Conservation (phyloP, 2,329 filamentous ascomycete genomes). For the Alternaria atra region DNA sequence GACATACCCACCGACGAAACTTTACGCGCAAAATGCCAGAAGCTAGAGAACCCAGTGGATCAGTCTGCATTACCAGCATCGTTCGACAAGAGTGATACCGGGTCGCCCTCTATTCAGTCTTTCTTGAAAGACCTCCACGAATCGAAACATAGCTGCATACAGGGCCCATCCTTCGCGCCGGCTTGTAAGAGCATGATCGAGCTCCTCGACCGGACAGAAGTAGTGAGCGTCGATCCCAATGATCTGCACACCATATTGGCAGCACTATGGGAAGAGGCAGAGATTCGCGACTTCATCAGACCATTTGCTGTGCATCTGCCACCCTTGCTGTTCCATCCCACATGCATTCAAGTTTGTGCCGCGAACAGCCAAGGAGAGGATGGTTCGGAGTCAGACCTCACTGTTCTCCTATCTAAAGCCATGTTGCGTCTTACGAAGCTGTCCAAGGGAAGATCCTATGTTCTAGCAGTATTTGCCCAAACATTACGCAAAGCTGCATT, state of each 20-base stretch:
- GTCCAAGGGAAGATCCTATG: constrained; percentile 47
- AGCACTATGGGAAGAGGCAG: constrained; percentile 58
- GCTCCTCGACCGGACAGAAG: constrained; percentile 29
- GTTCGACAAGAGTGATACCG: not conserved
- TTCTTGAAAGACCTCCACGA: constrained; percentile 37
- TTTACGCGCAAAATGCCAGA: constrained; percentile 20
- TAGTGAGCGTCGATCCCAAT: constrained; percentile 6
- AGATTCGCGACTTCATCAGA: constrained; percentile 58
- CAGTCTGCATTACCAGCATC: not conserved
- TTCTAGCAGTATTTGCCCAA: constrained; percentile 40
- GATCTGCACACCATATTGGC: constrained; percentile 39
- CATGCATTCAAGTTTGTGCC: constrained; percentile 34
- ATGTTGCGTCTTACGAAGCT: constrained; percentile 39
- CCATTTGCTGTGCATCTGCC: constrained; percentile 51
- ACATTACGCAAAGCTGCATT: constrained; percentile 46
- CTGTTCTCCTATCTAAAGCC: constrained; percentile 33
- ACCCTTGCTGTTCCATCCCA: constrained; percentile 48
- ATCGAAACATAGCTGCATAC: constrained; percentile 43
- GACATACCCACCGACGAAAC: constrained; percentile 30
- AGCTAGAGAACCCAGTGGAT: constrained; percentile 9
- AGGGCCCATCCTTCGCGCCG: constrained; percentile 37
- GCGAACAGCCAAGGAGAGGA: not conserved
- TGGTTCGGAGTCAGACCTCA: constrained; percentile 11
- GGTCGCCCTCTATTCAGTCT: constrained; percentile 21
- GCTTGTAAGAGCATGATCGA: constrained; percentile 36